Evolutionary conservation across 805 yeast species (phyloP).

Genomic region (Candida takata): DNA sequence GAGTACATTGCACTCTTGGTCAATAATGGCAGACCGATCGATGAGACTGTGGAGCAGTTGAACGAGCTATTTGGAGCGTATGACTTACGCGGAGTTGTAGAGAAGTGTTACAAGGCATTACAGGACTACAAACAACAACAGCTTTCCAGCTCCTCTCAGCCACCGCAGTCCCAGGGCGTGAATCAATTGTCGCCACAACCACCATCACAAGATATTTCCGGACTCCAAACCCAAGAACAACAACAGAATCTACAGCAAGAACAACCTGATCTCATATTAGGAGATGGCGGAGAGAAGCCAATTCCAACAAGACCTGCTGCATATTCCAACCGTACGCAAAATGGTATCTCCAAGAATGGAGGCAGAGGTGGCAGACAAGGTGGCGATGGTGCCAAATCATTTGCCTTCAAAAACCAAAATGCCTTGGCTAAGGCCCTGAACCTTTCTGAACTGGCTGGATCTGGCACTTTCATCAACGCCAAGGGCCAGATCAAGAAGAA

Average conservation of each 20-base stretch:
- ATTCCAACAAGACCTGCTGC: conserved; percentile 17
- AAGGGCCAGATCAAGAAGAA: conserved; percentile 40
- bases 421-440: conserved; percentile 34
- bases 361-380: conserved; percentile 9
- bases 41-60: conserved; percentile 55
- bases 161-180: conserved; percentile 8
- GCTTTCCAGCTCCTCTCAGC: conserved; percentile 6
- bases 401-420: conserved; percentile 24
- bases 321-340: conserved; percentile 1
- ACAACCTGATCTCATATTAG: conserved; percentile 3
- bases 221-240: conserved; percentile 19
- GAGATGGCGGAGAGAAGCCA: conserved; percentile 4
- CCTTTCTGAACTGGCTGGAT: conserved; percentile 26
- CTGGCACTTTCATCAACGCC: conserved; percentile 21
- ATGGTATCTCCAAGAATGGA: conserved; percentile 8
- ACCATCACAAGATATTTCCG: conserved; percentile 6
- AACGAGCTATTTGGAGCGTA: conserved; percentile 54
- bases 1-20: conserved; percentile 69
- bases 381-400: conserved; percentile 17
- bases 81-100: conserved; percentile 50
- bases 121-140: conserved; percentile 24
- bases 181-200: conserved; percentile 9
- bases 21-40: conserved; percentile 56
- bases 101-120: conserved; percentile 51
- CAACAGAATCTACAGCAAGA: conserved; percentile 10